A percentile compares a stretch with the other conserved stretches of the same genome.
Conservation (phyloP, 75 land plant species). For the Chamaecyparis obtusa region DNA sequence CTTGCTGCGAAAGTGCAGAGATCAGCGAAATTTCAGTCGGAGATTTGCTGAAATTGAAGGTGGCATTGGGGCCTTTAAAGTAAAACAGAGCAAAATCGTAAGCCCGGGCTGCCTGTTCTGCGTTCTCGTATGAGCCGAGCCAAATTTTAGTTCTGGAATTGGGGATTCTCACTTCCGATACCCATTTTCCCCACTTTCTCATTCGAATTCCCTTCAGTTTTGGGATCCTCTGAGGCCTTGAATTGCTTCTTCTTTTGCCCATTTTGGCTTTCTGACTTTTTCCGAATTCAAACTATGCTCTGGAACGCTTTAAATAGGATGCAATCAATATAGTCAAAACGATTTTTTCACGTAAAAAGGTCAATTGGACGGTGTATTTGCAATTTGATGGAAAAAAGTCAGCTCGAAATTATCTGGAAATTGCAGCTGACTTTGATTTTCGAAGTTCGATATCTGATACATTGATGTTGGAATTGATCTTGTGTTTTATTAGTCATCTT, state of each 20-base stretch:
- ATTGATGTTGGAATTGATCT: no score
- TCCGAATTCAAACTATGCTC: not conserved
- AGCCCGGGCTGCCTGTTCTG: constrained; percentile 15
- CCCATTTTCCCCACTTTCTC: constrained; percentile 20
- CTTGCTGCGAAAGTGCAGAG: not conserved
- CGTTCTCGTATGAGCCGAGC: constrained; percentile 9
- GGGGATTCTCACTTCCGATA: constrained; percentile 13
- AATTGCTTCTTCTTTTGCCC: not conserved
- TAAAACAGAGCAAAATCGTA: constrained; percentile 7
- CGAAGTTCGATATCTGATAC: no score
- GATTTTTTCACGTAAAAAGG: no score
- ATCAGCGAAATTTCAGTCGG: not conserved
- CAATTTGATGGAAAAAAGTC: no score
- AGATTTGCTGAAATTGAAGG: not conserved
- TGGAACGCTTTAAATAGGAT: not conserved
- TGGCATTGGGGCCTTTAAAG: constrained; percentile 1
- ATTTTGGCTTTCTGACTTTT: not conserved
- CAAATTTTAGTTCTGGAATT: constrained; percentile 6
- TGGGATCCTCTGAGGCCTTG: not conserved
- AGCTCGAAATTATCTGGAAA: not conserved
- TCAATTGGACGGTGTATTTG: no score
- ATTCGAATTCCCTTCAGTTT: constrained; percentile 12
- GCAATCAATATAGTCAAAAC: no score
- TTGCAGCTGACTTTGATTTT: not conserved
- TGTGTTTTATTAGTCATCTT: no score